Base-by-base conservation (phyloP, 129 eudicot genomes). In the Scalesia atractyloides region DNA sequence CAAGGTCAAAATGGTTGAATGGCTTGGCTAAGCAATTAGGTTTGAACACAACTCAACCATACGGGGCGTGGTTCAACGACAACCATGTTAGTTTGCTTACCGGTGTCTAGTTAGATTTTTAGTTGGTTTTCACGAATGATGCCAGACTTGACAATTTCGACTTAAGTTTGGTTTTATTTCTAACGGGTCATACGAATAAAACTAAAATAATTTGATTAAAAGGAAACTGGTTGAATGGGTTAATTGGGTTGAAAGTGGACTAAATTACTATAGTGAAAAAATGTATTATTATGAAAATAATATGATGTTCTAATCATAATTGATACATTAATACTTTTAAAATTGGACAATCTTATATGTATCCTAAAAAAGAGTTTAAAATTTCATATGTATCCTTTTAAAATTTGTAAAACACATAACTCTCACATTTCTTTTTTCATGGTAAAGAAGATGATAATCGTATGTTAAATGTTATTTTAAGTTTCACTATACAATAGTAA, bases 11-110 rank as follows among this genome's bases (percentile, higher is more conserved):
- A 26, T 26, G 33, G 33, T 26, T 26, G 33, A 79, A 75, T 48
- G 66, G 69, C 16, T 57, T 88, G 67, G 96, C 96, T 3, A 84
- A 79, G 72, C 81, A 86, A 13, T 14, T 91, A 61, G 77, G 79
- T 2, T 63, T 88, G 59, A 88, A 84, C 39, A 84, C 88, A 37
- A 88, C 87, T 13, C 80, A 72, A 61, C 81, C 96, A 16, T 91
- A 91, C 69, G 71, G 87, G 16, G 74, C 80, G 39, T 91, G 96
- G 97, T 76, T 84, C 43, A 79, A 64, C 37, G 87, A 86, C 17
- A 75, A 76, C 19, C 96, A 91, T 90, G 96, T 90, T 7, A 64
- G 49, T 71, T 64, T 51, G 53, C 50, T 61, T 12, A n/a, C 54
- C 41, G 4, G 8, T 7, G 14, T 47, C 30, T 9, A 47, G 37